These are phyloP conservation scores for Hirschioporus abietinus DNA, from an alignment of 768 basidiomycete genomes.

Conservation along the genomic window DNA sequence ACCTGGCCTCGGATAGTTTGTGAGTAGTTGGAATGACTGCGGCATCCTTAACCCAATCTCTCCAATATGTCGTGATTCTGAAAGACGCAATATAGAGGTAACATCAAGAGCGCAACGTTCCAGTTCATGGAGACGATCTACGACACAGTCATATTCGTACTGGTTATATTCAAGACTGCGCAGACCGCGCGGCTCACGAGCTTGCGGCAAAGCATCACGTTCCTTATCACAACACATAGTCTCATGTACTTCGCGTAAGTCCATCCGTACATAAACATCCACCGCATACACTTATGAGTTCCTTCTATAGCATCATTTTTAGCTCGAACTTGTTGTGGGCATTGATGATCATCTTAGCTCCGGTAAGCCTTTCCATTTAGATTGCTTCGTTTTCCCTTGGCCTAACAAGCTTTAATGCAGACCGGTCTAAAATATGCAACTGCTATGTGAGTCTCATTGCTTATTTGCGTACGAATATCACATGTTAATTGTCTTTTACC, in stretches of 20 bases:
- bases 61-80: no score
- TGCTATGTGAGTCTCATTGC: neutral
- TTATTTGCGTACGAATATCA: neutral
- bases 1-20: neutral
- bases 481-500: neutral
- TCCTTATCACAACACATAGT: neutral
- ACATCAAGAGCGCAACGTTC: conserved; percentile 1
- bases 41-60: neutral
- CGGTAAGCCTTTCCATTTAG: neutral
- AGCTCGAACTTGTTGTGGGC: neutral
- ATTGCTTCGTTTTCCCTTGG: neutral
- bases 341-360: neutral
- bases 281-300: neutral
- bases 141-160: conserved; percentile 1
- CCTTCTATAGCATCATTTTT: neutral
- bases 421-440: neutral
- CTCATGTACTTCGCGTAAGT: neutral
- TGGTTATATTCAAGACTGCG: neutral
- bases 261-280: neutral
- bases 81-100: neutral
- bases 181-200: neutral
- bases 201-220: neutral
- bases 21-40: neutral
- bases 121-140: conserved; percentile 6
- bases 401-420: neutral